Percentiles rank a stretch among this genome's conserved stretches.
Conservation (phyloP, 1,284 basidiomycete genomes). For the Entoloma clypeatum region DNA sequence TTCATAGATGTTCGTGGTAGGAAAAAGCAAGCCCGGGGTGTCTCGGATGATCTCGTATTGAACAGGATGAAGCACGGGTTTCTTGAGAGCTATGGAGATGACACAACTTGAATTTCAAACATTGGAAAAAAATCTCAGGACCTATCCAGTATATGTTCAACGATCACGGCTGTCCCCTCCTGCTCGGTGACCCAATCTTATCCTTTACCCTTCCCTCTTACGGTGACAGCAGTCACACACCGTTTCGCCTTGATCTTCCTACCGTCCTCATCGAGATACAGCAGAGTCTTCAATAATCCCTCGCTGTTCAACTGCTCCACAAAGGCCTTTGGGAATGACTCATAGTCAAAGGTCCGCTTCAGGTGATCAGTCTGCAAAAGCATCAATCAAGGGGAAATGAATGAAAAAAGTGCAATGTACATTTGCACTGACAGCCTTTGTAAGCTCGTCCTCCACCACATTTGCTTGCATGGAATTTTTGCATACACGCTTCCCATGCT, state of each 20-base stretch:
- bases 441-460: constrained; percentile 49
- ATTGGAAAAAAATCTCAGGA: no score
- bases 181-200: no score
- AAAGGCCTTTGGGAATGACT: constrained; percentile 52
- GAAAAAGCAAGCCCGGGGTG: no score
- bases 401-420: constrained; percentile 36
- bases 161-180: no score
- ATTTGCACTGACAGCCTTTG: constrained; percentile 39
- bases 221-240: no score
- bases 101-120: no score
- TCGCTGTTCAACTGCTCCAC: constrained; percentile 41
- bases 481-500: constrained; percentile 47
- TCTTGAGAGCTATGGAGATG: no score
- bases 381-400: neutral
- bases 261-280: constrained; percentile 34
- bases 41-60: no score
- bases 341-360: constrained; percentile 58
- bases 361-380: constrained; percentile 54
- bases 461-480: constrained; percentile 39
- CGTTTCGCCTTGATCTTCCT: constrained; percentile 24
- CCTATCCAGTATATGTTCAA: no score
- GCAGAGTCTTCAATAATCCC: constrained; percentile 42
- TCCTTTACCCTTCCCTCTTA: no score
- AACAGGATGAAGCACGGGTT: no score
- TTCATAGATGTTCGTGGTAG: no score